Evolutionary conservation across 352 stramenopile species (phyloP), one percentile per base, ranked within the genome.

Genomic region (Phytophthora vignae): DNA sequence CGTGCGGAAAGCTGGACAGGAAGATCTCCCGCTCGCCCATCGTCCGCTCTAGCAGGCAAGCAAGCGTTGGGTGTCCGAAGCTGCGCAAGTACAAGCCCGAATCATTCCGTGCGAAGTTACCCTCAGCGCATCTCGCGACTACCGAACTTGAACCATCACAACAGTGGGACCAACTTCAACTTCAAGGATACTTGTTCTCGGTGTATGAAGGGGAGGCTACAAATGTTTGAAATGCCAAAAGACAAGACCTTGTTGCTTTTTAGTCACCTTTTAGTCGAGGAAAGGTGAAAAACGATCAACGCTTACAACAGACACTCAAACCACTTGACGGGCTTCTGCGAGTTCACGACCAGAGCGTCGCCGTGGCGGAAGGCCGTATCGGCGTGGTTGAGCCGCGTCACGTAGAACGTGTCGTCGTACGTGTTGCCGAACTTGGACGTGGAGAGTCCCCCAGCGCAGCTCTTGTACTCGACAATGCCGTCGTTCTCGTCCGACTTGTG

Each of bases 321-420:
- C 73, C 77, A 84, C 60, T 78, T 81, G 40, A 76, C 56, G 7
- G 70, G 70, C 42, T 78, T 81, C 62, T 77, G 60, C 29, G 71
- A 59, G 55, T 69, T 61, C 49, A 67, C 64, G 33, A 78, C 64
- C 55, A 76, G 68, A 3, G 60, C 78, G 69, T 85, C 78, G 56
- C 75, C 76, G 42, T 77, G 55, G 19, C 60, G 73, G 65, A 85
- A 83, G 17, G 78, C 56, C 15, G 69, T 79, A 62, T 85, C 78
- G 1, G 50, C 22, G 67, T 85, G 78, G 64, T 85, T 83, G 49
- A 85, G 60, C 11, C 68, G 60, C 3, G 71, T 72, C 11, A 77
- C 25, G 67, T 83, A 85, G 64, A 67, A 77, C 5, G 21, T 40
- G 48, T 69, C 65, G 22, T 49, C 38, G 57, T 76, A 76, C 17